Evolutionary conservation across 331 rosid species (phyloP).

Genomic region (Saraca asoca): DNA sequence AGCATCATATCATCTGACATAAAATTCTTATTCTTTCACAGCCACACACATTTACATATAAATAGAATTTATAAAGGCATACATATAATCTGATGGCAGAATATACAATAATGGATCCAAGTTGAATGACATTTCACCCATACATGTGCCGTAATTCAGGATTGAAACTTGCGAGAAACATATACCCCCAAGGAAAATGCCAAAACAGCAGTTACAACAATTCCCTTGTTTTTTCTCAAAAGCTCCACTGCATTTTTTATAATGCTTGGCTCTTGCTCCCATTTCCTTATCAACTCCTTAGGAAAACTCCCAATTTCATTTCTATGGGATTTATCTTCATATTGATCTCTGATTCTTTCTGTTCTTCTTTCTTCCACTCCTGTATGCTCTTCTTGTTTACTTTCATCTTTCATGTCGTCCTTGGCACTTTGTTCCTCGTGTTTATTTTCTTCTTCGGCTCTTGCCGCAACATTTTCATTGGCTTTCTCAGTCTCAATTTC

Average conservation of each 20-base stretch:
- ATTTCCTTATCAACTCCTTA: conserved; percentile 33
- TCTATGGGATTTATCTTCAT: conserved; percentile 16
- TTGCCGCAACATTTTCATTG: conserved; percentile 17
- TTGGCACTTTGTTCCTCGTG: conserved; percentile 10
- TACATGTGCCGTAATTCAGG: conserved; percentile 25
- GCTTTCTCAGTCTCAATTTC: conserved; percentile 28
- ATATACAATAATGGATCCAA: conserved; percentile 33
- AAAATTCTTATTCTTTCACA: not conserved
- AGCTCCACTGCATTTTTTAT: conserved; percentile 34
- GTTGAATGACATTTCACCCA: not conserved
- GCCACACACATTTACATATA: not conserved
- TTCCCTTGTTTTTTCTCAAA: conserved; percentile 50
- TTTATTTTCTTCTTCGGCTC: conserved; percentile 32
- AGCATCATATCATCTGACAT: no score
- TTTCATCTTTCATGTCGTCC: not conserved
- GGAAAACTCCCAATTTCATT: conserved; percentile 29
- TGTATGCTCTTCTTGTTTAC: no score
- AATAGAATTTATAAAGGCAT: not conserved
- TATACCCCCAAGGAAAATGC: conserved; percentile 65
- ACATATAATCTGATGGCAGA: conserved; percentile 12
- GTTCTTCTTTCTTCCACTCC: no score
- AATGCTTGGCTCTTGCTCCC: conserved; percentile 46
- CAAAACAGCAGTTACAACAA: conserved; percentile 50
- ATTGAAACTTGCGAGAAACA: conserved; percentile 40
- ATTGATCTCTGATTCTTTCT: no score